Percentiles rank a stretch among this genome's conserved stretches.
Conservation (phyloP, 2,329 filamentous ascomycete genomes). For the Trichoderma guizhouense region DNA sequence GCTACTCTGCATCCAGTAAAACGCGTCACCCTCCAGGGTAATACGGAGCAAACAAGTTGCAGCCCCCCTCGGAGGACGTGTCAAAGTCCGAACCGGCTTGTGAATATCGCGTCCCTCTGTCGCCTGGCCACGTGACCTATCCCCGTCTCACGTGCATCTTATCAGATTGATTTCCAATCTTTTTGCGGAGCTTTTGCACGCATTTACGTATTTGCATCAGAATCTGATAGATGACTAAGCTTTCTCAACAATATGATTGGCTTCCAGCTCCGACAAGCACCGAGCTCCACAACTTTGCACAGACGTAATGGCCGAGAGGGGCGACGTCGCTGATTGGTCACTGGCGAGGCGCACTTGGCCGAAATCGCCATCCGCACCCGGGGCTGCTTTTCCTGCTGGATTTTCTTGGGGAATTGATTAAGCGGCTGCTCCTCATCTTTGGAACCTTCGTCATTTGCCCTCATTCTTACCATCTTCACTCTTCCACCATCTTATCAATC, state of each 20-base stretch:
- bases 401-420: not conserved
- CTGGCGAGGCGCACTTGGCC: constrained; percentile 4
- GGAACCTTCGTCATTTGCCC: not conserved
- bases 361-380: constrained; percentile 18
- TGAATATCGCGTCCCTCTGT: constrained; percentile 1
- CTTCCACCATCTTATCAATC: not conserved
- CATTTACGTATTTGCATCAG: not conserved
- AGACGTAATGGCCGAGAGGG: constrained; percentile 20
- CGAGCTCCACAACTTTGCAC: constrained; percentile 2
- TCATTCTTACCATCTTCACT: not conserved
- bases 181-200: not conserved
- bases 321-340: constrained; percentile 13
- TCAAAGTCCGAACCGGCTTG: not conserved
- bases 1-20: not conserved
- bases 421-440: constrained; percentile 9
- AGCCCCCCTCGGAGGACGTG: constrained; percentile 8
- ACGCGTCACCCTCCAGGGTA: not conserved
- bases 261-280: constrained; percentile 11
- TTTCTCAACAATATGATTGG: not conserved
- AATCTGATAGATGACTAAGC: constrained; percentile 19
- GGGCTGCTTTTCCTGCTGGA: not conserved
- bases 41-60: not conserved
- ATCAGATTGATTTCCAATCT: constrained; percentile 17
- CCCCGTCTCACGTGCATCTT: constrained; percentile 18
- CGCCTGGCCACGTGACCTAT: constrained; percentile 12